These are phyloP conservation scores for Trichoderma asperellum DNA, from an alignment of 2,329 filamentous ascomycete species.

Conservation along the genomic window DNA sequence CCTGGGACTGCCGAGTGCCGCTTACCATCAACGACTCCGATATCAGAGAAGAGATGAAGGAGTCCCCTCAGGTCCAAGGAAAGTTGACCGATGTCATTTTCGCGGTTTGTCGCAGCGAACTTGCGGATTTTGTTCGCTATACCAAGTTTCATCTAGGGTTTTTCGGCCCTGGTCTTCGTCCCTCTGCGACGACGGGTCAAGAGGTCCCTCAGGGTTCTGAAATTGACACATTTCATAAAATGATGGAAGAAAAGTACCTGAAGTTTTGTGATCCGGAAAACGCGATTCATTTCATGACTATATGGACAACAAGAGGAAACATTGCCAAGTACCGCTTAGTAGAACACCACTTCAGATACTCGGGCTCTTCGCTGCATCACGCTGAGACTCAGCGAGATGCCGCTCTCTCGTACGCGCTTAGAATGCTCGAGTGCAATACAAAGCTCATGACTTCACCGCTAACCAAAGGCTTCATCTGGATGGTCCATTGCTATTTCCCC, in stretches of 20 bases:
- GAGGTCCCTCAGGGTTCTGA: too few relatives aligned
- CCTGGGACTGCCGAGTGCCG: constrained; percentile 49
- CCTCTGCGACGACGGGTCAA: too few relatives aligned
- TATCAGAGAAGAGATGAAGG: constrained; percentile 47
- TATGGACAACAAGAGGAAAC: constrained; percentile 45
- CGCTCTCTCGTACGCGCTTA: constrained; percentile 24
- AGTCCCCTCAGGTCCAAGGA: constrained; percentile 45
- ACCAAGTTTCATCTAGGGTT: too few relatives aligned
- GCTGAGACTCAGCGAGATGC: too few relatives aligned
- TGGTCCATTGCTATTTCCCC: constrained; percentile 44
- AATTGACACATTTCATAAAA: too few relatives aligned
- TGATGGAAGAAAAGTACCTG: constrained; percentile 47
- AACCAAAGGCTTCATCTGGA: constrained; percentile 45
- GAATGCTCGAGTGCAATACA: constrained; percentile 45
- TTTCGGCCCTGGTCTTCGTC: too few relatives aligned
- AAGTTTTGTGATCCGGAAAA: constrained; percentile 44
- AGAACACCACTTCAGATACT: constrained; percentile 36
- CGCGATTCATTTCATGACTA: constrained; percentile 48
- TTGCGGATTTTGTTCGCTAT: too few relatives aligned
- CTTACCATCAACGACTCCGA: constrained; percentile 52
- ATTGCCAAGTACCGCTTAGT: constrained; percentile 56
- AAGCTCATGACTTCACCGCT: constrained; percentile 39
- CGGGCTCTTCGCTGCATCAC: too few relatives aligned
- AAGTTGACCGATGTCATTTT: too few relatives aligned
- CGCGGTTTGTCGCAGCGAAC: too few relatives aligned